Percentiles rank a stretch among this genome's conserved stretches.
Conservation (phyloP, 192 early-diverging fungal species). For the Rhizophagus sp. region DNA sequence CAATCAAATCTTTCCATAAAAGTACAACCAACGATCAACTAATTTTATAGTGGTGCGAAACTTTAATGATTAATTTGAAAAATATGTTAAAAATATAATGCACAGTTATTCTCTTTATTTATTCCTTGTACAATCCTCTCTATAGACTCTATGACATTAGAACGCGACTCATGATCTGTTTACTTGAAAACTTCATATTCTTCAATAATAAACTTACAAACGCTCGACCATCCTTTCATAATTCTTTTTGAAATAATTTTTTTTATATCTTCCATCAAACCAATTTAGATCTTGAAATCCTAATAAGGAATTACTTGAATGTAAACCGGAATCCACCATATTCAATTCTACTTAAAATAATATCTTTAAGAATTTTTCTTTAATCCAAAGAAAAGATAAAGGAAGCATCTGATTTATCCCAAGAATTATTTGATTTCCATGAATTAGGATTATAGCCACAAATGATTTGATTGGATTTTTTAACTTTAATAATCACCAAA, state of each 20-base stretch:
- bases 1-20: too few relatives aligned
- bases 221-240: background rate
- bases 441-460: background rate
- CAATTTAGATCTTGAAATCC: background rate
- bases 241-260: background rate
- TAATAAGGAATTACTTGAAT: too few relatives aligned
- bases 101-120: too few relatives aligned
- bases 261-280: background rate
- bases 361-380: conserved; percentile 21
- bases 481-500: background rate
- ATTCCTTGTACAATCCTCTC: too few relatives aligned
- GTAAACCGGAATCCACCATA: conserved; percentile 1
- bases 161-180: background rate
- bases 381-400: background rate
- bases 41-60: too few relatives aligned
- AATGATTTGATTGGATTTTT: background rate
- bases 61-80: too few relatives aligned
- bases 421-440: background rate
- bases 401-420: background rate
- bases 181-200: background rate
- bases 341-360: conserved; percentile 37
- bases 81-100: too few relatives aligned
- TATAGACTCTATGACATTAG: too few relatives aligned
- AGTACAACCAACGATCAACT: too few relatives aligned
- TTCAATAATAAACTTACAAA: background rate